Conservation (phyloP, 2,329 filamentous ascomycete genomes). For the Monosporascus sp. region DNA sequence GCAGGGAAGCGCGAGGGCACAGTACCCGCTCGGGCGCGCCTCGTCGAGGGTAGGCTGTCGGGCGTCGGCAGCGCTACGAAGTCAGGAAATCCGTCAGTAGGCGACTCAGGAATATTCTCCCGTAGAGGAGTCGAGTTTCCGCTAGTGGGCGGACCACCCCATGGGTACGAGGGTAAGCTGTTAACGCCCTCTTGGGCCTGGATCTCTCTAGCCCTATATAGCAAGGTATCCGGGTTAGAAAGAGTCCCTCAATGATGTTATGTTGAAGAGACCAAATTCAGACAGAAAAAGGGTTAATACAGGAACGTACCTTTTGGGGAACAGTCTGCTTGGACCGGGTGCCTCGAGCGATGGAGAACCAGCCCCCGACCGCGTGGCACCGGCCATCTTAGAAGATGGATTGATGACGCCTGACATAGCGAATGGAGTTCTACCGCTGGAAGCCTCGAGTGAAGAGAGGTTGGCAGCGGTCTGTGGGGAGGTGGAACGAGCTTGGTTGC, state of each 20-base stretch:
- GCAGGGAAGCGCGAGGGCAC: constrained; percentile 93
- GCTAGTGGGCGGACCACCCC: constrained; percentile 94
- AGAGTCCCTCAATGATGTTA: not conserved
- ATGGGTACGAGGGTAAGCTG: constrained; percentile 64
- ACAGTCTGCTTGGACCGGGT: constrained; percentile 64
- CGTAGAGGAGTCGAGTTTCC: constrained; percentile 93
- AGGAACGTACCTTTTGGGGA: constrained; percentile 75
- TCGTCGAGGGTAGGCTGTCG: constrained; percentile 59
- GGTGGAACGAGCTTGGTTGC: constrained; percentile 65
- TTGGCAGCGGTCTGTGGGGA: constrained; percentile 71
- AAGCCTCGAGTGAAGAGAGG: constrained; percentile 67
- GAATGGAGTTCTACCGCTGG: constrained; percentile 67
- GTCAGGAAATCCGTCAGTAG: constrained; percentile 91
- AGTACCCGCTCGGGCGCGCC: constrained; percentile 85
- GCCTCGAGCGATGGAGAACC: constrained; percentile 96
- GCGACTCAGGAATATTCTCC: constrained; percentile 96
- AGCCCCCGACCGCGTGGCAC: constrained; percentile 69
- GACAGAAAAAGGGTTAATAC: constrained; percentile 5
- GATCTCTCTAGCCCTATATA: constrained; percentile 81
- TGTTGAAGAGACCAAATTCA: constrained; percentile 11
- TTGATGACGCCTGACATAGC: constrained; percentile 60
- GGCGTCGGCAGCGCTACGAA: constrained; percentile 68
- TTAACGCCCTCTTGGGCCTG: constrained; percentile 89
- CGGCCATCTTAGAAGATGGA: constrained; percentile 52
- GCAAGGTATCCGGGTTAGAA: not conserved